Conservation (phyloP, 2,329 filamentous ascomycete species). For the Fusarium veterinarium region DNA sequence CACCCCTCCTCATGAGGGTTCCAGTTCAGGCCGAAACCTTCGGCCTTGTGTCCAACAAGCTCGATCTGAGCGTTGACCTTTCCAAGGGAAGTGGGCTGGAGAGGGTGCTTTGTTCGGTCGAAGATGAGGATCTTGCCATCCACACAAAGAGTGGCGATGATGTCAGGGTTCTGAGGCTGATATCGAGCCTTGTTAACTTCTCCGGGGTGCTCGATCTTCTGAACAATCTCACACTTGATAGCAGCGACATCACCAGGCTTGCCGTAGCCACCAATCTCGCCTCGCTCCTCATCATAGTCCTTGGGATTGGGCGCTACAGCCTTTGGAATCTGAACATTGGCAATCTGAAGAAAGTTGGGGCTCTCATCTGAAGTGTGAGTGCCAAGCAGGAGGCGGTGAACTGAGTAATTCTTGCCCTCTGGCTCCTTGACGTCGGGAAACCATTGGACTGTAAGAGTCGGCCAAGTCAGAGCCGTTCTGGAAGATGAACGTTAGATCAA, state of each 20-base stretch:
- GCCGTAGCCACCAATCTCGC: constrained; percentile 94
- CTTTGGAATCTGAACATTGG: constrained; percentile 92
- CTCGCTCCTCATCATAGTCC: constrained; percentile 91
- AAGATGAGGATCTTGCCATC: constrained; percentile 92
- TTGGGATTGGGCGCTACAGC: constrained; percentile 76
- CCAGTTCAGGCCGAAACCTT: constrained; percentile 95
- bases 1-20: constrained; percentile 85
- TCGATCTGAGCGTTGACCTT: constrained; percentile 85
- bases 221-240: constrained; percentile 91
- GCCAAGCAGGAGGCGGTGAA: constrained; percentile 90
- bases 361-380: constrained; percentile 91
- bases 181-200: constrained; percentile 99
- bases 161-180: constrained; percentile 95
- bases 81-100: constrained; percentile 71
- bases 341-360: constrained; percentile 93
- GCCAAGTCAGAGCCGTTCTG: constrained; percentile 93
- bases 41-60: constrained; percentile 83
- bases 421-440: constrained; percentile 93
- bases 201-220: constrained; percentile 95
- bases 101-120: constrained; percentile 93
- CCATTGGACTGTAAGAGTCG: constrained; percentile 97
- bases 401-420: constrained; percentile 86
- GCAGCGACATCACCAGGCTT: constrained; percentile 75
- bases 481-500: constrained; percentile 7
- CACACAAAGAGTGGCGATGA: constrained; percentile 92